A percentile compares a stretch with the other conserved stretches of the same genome.
phyloP scores from a whole-genome alignment of 257 asterid species.

The Forsythia suspensa region DNA sequence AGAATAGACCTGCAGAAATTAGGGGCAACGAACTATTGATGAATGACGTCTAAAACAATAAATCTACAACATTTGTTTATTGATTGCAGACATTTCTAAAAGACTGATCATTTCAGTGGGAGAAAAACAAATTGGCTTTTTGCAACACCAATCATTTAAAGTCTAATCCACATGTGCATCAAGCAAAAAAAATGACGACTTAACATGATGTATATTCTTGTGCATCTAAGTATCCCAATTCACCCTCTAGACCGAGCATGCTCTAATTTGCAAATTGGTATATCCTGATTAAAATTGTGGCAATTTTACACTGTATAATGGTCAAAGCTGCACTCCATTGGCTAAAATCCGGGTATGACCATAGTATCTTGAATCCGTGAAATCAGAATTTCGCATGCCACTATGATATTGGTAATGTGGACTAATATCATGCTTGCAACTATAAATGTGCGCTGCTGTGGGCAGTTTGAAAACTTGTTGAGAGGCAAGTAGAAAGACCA shows the following conservation, averaged over 20 bases:
- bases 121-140: neutral
- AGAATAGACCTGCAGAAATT: constrained; percentile 41
- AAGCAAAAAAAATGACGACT: neutral
- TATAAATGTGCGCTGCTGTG: neutral
- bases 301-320: neutral
- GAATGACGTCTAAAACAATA: constrained; percentile 13
- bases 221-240: neutral
- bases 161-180: constrained; percentile 6
- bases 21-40: constrained; percentile 13
- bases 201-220: neutral
- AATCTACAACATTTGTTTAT: neutral
- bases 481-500: neutral
- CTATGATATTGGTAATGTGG: constrained; percentile 1
- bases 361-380: constrained; percentile 11
- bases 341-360: neutral
- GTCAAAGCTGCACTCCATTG: neutral
- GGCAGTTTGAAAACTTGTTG: neutral
- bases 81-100: constrained; percentile 2
- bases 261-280: neutral
- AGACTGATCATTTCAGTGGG: constrained; percentile 8
- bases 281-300: neutral
- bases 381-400: constrained; percentile 7
- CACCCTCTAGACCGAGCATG: neutral
- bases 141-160: neutral
- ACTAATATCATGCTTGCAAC: constrained; percentile 6